Evolutionary conservation across 2,329 filamentous ascomycete species (phyloP).

Genomic region (Pseudogymnoascus sp.): DNA sequence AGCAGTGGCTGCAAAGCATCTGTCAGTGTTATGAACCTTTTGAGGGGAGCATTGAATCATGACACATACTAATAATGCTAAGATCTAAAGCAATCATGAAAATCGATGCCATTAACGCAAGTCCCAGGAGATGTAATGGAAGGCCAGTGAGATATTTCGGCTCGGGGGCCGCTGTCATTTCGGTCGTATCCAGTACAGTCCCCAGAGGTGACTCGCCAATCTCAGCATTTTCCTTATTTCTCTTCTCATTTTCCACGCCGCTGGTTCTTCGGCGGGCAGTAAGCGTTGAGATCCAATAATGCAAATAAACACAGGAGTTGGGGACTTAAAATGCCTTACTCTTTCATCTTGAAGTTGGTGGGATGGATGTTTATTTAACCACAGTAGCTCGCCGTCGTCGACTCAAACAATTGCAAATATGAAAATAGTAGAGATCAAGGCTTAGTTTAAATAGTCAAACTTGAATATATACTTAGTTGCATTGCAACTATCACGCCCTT

Average conservation of each 20-base stretch:
- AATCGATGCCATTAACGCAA: constrained; percentile 17
- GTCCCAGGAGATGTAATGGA: not conserved
- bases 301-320: not conserved
- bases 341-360: not conserved
- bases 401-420: not conserved
- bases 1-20: constrained; percentile 1
- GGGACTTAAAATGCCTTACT: not conserved
- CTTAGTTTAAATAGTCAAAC: not conserved
- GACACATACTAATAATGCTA: constrained; percentile 2
- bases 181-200: not conserved
- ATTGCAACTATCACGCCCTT: not conserved
- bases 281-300: not conserved
- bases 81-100: constrained; percentile 38
- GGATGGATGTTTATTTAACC: too few relatives aligned
- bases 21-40: not conserved
- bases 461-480: not conserved
- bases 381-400: not conserved
- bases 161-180: constrained; percentile 12
- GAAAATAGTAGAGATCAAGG: not conserved
- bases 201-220: not conserved
- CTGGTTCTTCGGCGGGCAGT: not conserved
- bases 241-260: not conserved
- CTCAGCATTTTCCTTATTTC: not conserved
- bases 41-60: not conserved
- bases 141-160: constrained; percentile 6